phyloP scores from a whole-genome alignment of 768 basidiomycete genomes.

The Trametopsis cervina region DNA sequence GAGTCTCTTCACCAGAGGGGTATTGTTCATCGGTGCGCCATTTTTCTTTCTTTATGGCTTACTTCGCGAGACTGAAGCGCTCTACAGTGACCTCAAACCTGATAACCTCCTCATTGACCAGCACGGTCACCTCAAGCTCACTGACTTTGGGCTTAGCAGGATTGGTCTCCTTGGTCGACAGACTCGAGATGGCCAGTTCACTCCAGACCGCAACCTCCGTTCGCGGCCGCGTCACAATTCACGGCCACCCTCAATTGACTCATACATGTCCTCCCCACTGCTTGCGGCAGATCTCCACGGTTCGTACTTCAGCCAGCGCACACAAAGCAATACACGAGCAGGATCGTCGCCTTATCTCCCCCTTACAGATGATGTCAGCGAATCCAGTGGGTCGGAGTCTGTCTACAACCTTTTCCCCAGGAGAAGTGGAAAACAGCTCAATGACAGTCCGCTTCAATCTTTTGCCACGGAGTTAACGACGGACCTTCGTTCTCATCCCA shows the following conservation, averaged over 20 bases:
- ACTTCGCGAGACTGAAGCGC: constrained; percentile 4
- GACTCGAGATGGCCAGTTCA: constrained; percentile 55
- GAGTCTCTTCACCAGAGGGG: constrained; percentile 96
- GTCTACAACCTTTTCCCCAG: constrained; percentile 47
- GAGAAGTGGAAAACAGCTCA: constrained; percentile 37
- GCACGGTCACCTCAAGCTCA: constrained; percentile 94
- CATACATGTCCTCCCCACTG: constrained; percentile 74
- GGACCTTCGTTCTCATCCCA: constrained; percentile 74
- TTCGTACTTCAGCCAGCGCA: constrained; percentile 78
- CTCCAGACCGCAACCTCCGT: constrained; percentile 24
- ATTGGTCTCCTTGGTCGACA: constrained; percentile 98
- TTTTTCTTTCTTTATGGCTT: background rate
- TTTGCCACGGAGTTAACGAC: constrained; percentile 83
- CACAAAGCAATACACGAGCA: constrained; percentile 47
- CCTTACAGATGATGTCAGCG: constrained; percentile 74
- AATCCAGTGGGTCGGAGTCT: constrained; percentile 84
- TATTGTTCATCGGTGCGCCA: constrained; percentile 87
- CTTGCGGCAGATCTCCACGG: constrained; percentile 50
- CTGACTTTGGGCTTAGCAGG: constrained; percentile 94
- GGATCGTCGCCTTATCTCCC: constrained; percentile 63
- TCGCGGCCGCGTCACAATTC: constrained; percentile 55
- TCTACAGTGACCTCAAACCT: constrained; percentile 85
- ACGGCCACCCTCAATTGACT: constrained; percentile 76
- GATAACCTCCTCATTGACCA: constrained; percentile 97
- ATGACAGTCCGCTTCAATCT: constrained; percentile 77